Conservation (phyloP, 2,329 filamentous ascomycete genomes). For the Phyllosticta paracitricarpa region DNA sequence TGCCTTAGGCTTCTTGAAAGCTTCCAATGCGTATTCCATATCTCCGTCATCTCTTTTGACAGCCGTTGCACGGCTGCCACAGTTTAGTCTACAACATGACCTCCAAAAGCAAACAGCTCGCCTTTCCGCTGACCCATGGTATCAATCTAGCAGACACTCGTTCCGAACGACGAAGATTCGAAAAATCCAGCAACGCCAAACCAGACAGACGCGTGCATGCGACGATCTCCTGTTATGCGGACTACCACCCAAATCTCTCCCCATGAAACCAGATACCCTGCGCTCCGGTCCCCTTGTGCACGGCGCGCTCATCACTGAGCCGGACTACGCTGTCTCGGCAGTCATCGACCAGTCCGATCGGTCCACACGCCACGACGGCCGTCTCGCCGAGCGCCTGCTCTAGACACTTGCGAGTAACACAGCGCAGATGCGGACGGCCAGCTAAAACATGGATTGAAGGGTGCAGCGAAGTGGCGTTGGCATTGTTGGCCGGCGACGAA, state of each 20-base stretch:
- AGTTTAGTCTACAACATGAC: no score
- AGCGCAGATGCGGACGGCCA: conserved; percentile 43
- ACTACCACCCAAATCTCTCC: conserved; percentile 43
- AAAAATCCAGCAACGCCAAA: no score
- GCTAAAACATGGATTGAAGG: conserved; percentile 30
- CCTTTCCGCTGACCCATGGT: no score
- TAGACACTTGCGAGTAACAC: conserved; percentile 44
- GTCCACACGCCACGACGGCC: conserved; percentile 54
- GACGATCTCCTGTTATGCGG: no score
- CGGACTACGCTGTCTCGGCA: conserved; percentile 45
- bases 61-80: no score
- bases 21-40: no score
- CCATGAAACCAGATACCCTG: conserved; percentile 53
- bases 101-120: no score
- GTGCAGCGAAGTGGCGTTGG: conserved; percentile 17
- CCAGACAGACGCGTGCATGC: no score
- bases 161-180: no score
- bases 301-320: conserved; percentile 54
- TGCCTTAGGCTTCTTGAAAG: no score
- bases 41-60: no score
- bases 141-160: no score
- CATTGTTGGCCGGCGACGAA: neutral
- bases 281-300: conserved; percentile 57
- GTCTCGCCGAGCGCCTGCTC: conserved; percentile 53
- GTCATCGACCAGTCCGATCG: conserved; percentile 43